These are phyloP conservation scores for Cordyceps pruinosa DNA, from an alignment of 2,329 filamentous ascomycete genomes.

Conservation along the genomic window DNA sequence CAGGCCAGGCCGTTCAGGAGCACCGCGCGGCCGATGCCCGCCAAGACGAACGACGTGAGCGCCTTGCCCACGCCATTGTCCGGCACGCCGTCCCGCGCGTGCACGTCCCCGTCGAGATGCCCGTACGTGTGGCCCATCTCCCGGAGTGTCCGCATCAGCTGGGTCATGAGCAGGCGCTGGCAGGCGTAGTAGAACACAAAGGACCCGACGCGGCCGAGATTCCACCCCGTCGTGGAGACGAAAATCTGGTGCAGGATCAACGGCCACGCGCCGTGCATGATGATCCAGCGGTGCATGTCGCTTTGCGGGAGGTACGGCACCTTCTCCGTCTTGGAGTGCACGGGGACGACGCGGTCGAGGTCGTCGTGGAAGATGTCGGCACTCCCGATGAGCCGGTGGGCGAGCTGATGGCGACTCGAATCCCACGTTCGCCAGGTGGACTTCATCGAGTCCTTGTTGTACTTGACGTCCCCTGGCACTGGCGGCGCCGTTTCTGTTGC, in stretches of 20 bases:
- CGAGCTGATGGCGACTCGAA: neutral
- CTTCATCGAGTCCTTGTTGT: neutral
- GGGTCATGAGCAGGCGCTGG: slow-evolving; percentile 21
- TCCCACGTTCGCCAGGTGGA: neutral
- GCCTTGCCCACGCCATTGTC: slow-evolving; percentile 22
- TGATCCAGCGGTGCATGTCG: slow-evolving; percentile 24
- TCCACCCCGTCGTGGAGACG: slow-evolving; percentile 10
- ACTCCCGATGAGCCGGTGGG: neutral
- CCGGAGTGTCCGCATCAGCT: slow-evolving; percentile 23
- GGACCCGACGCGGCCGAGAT: slow-evolving; percentile 2
- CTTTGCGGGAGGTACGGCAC: slow-evolving; percentile 24
- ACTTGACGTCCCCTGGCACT: neutral
- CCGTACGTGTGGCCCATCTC: slow-evolving; percentile 24
- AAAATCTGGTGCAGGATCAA: slow-evolving; percentile 20
- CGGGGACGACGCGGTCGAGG: slow-evolving; percentile 15
- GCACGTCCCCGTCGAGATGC: slow-evolving; percentile 24
- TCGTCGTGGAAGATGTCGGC: neutral
- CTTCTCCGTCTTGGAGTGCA: slow-evolving; percentile 26
- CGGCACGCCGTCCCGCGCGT: slow-evolving; percentile 28
- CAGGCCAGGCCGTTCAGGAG: slow-evolving; percentile 19
- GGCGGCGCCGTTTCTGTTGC: neutral
- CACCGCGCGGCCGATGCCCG: slow-evolving; percentile 16
- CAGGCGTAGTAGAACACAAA: slow-evolving; percentile 11
- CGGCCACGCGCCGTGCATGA: slow-evolving; percentile 21
- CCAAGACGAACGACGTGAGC: neutral